These are phyloP conservation scores for Solanum sitiens DNA, from an alignment of 257 asterid species.

Conservation along the genomic window DNA sequence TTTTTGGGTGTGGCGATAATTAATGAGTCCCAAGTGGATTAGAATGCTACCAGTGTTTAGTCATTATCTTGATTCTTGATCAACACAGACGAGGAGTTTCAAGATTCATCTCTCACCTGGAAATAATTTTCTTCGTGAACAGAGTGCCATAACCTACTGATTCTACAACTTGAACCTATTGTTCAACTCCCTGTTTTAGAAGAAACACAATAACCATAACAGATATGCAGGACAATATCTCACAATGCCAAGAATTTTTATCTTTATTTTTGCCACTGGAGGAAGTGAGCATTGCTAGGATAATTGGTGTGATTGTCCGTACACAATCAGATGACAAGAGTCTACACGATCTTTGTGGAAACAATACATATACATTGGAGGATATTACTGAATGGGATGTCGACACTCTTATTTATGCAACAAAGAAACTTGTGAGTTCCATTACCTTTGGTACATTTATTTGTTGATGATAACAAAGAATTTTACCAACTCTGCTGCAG, in stretches of 20 bases:
- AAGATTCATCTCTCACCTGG: too few species aligned
- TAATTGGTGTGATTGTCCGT: conserved; percentile 65
- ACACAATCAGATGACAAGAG: conserved; percentile 45
- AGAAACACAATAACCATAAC: conserved; percentile 87
- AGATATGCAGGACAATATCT: conserved; percentile 59
- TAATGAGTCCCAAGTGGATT: too few species aligned
- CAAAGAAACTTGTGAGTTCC: conserved; percentile 73
- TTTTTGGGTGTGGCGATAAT: too few species aligned
- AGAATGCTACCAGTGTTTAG: too few species aligned
- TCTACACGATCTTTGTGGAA: conserved; percentile 40
- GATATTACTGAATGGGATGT: conserved; percentile 51
- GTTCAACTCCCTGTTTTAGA: conserved; percentile 24
- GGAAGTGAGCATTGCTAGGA: conserved; percentile 62
- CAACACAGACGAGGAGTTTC: too few species aligned
- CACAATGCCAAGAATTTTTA: conserved; percentile 76
- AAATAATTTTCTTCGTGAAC: too few species aligned
- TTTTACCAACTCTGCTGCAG: conserved; percentile 17
- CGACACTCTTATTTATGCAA: conserved; percentile 70
- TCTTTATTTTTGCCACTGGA: conserved; percentile 67
- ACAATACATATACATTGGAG: not conserved
- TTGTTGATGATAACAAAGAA: not conserved
- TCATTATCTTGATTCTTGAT: too few species aligned
- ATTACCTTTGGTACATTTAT: not conserved
- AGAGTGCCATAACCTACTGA: too few species aligned
- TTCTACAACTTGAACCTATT: too few species aligned